Evolutionary conservation across 768 basidiomycete genomes (phyloP), one percentile per base, ranked within the genome.

Genomic region (Guyanaporus albipodus): DNA sequence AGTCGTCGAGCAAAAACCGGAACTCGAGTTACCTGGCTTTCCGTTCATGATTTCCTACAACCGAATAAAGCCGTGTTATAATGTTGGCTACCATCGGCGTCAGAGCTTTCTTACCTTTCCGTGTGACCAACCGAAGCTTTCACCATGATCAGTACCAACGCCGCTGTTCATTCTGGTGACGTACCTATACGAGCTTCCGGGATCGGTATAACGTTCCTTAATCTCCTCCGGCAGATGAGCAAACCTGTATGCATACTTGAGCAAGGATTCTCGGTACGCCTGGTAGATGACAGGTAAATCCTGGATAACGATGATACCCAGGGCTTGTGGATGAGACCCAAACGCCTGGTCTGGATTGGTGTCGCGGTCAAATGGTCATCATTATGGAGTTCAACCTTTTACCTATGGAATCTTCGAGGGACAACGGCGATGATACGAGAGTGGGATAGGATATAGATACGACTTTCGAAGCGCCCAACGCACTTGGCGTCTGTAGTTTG

Each of bases 81-180:
- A 10, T 21, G 27, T 15, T 8, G 24, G 38, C 24, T n/a, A 29
- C 19, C 28, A 12, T 17, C 15, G 35, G 8, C n/a, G 27, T 40
- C 22, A 37, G 27, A n/a, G 19, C 9, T 24, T 14, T 51, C 62
- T 42, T 55, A 83, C 87, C 76, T 97, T 96, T 44, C 95, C 95
- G 67, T 95, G 90, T 35, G 87, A 90, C 95, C 95, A 98, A n/a
- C 95, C 95, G 66, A 93, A 97, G 62, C 85, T 88, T 52, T 38
- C 15, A 29, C 9, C 3, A 42, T 38, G 6, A n/a, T 57, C 27
- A 48, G 19, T 18, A 19, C 31, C 21, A 18, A 22, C 1, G 23
- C 9, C 4, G 19, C 21, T 6, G 28, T 47, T 15, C n/a, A 22
- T 3, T n/a, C 5, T 22, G 17, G 19, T 14, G 19, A 62, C 76